Percentiles rank a stretch among this genome's conserved stretches.
These are phyloP conservation scores for Lichtheimia ramosa DNA, from an alignment of 371 early-diverging fungal species.

Conservation along the genomic window DNA sequence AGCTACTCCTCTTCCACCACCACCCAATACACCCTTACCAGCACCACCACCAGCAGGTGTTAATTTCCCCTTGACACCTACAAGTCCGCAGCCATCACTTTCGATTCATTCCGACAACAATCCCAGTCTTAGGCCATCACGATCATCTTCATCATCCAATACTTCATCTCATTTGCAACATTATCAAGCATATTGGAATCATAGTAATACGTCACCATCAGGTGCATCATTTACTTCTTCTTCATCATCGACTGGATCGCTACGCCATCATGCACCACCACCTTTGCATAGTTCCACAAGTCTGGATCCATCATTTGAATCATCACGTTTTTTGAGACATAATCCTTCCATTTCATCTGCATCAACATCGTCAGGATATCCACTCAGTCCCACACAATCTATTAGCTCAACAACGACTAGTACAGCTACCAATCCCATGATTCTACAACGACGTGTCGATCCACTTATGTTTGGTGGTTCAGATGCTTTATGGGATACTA, in stretches of 20 bases:
- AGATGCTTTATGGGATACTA: constrained; percentile 47
- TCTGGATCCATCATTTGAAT: not conserved
- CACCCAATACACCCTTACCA: not conserved
- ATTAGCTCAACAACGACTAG: constrained; percentile 24
- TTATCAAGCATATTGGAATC: not conserved
- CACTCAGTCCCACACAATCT: constrained; percentile 14
- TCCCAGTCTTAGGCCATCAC: constrained; percentile 6
- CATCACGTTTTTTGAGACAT: not conserved
- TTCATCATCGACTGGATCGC: not conserved
- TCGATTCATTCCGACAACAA: not conserved
- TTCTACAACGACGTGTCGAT: constrained; percentile 38
- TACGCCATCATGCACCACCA: not conserved
- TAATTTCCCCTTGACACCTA: constrained; percentile 16
- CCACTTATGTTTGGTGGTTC: constrained; percentile 47
- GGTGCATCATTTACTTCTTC: constrained; percentile 6
- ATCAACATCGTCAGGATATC: constrained; percentile 2
- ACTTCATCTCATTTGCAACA: not conserved
- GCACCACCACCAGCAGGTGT: not conserved
- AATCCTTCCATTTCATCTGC: constrained; percentile 18
- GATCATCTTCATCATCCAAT: constrained; percentile 16
- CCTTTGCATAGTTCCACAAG: not conserved
- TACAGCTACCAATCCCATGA: constrained; percentile 21
- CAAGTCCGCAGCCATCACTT: constrained; percentile 13
- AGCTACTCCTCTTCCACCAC: not conserved
- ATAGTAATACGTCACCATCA: not conserved